Evolutionary conservation across 1,139 yeast species (phyloP).

Genomic region (Debaryomyces fabryi): DNA sequence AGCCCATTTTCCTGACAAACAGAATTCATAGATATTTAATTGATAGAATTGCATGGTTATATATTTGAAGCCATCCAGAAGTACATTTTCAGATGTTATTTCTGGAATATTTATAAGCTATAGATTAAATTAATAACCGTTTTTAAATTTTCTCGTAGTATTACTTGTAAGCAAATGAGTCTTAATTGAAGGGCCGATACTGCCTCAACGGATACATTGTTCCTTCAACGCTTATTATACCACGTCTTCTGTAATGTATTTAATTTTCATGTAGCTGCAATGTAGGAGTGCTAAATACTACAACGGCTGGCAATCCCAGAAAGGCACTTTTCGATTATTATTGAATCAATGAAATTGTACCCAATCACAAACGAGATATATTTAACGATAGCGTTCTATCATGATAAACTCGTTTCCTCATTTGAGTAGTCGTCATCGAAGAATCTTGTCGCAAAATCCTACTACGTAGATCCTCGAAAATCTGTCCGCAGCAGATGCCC

Average conservation of each 20-base stretch:
- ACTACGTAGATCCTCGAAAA: background rate
- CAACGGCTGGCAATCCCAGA: no score
- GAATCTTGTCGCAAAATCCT: background rate
- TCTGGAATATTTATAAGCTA: background rate
- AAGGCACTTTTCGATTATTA: no score
- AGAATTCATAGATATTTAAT: background rate
- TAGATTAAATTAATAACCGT: background rate
- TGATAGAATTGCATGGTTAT: background rate
- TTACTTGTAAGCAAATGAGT: no score
- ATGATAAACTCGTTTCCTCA: background rate
- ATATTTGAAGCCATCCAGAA: background rate
- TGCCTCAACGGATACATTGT: background rate
- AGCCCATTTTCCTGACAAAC: background rate
- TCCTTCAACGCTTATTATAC: background rate
- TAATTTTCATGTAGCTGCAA: background rate
- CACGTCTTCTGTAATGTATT: background rate
- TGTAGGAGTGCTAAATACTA: background rate
- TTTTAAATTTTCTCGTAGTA: background rate
- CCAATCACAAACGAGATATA: background rate
- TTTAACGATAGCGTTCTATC: background rate
- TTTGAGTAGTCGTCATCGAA: background rate
- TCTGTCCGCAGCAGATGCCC: background rate
- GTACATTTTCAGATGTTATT: background rate
- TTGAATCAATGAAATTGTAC: background rate
- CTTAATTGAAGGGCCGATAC: no score